A percentile compares a stretch with the other conserved stretches of the same genome.
Evolutionary conservation across 495 filamentous ascomycete genomes (phyloP).

Genomic region (Pyrenula massariospora): DNA sequence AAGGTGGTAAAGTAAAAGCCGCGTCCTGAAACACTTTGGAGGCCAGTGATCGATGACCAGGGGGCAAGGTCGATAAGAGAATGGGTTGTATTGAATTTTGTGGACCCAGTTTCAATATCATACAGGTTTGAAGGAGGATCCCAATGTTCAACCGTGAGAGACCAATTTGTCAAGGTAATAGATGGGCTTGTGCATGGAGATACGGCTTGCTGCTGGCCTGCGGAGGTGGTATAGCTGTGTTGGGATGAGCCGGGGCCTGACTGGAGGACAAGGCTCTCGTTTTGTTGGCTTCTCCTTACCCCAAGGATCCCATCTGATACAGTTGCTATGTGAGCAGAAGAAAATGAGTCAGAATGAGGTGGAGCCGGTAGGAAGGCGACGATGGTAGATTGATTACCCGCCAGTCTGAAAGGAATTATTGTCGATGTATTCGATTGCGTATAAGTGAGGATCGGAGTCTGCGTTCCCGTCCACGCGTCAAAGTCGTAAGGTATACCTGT

Average conservation of each 20-base stretch:
- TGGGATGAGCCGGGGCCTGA: conserved; percentile 3
- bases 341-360: background rate
- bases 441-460: conserved; percentile 20
- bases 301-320: conserved; percentile 4
- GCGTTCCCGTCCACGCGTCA: conserved; percentile 29
- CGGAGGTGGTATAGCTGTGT: conserved; percentile 11
- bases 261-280: conserved; percentile 7
- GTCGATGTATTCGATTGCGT: conserved; percentile 9
- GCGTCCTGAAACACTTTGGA: conserved; percentile 51
- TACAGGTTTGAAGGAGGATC: conserved; percentile 20
- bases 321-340: background rate
- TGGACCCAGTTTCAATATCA: conserved; percentile 12
- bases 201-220: conserved; percentile 12
- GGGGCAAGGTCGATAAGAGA: conserved; percentile 18
- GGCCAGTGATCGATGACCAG: conserved; percentile 38
- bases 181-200: conserved; percentile 2
- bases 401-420: conserved; percentile 17
- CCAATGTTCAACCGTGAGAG: conserved; percentile 27
- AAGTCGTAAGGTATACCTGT: conserved; percentile 17
- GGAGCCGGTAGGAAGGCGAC: conserved; percentile 16
- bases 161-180: conserved; percentile 26
- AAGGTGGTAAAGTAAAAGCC: conserved; percentile 40
- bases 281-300: conserved; percentile 11
- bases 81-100: conserved; percentile 20
- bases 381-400: conserved; percentile 22